Conservation (phyloP, 352 stramenopile genomes). For the Phytophthora nicotianae region DNA sequence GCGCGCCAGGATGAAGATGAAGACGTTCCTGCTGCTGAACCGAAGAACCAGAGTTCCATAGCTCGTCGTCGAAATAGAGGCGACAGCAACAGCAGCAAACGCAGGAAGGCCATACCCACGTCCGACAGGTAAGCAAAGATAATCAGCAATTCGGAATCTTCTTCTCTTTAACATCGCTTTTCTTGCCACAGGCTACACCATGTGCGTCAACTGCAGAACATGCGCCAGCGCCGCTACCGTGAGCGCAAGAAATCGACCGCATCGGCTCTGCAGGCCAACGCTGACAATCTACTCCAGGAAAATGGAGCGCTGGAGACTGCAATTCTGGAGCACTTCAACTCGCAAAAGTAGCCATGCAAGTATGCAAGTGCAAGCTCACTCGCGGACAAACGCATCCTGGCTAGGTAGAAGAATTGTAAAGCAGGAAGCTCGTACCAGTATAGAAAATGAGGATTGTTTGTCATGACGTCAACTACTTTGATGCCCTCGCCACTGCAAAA, state of each 20-base stretch:
- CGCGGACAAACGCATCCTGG: background rate
- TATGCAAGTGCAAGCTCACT: too few relatives aligned
- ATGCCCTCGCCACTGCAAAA: too few relatives aligned
- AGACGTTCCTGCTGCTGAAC: background rate
- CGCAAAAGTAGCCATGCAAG: background rate
- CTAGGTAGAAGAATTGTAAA: too few relatives aligned
- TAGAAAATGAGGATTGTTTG: too few relatives aligned
- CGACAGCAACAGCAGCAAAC: background rate
- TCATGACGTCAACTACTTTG: too few relatives aligned
- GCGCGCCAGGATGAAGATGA: background rate
- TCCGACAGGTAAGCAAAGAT: background rate
- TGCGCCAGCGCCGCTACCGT: constrained; percentile 51
- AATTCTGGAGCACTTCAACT: constrained; percentile 30
- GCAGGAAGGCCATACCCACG: background rate
- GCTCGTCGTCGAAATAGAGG: constrained; percentile 6
- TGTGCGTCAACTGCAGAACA: constrained; percentile 47
- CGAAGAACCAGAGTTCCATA: background rate
- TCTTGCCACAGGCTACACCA: constrained; percentile 32
- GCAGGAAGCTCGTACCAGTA: too few relatives aligned
- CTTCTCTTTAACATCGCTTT: background rate
- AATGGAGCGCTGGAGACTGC: constrained; percentile 51
- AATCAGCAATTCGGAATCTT: background rate
- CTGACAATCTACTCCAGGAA: constrained; percentile 56
- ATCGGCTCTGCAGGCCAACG: constrained; percentile 36
- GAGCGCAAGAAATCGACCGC: constrained; percentile 49